phyloP scores from a whole-genome alignment of 2,329 filamentous ascomycete genomes.

The Beauveria scarabaeidicola region DNA sequence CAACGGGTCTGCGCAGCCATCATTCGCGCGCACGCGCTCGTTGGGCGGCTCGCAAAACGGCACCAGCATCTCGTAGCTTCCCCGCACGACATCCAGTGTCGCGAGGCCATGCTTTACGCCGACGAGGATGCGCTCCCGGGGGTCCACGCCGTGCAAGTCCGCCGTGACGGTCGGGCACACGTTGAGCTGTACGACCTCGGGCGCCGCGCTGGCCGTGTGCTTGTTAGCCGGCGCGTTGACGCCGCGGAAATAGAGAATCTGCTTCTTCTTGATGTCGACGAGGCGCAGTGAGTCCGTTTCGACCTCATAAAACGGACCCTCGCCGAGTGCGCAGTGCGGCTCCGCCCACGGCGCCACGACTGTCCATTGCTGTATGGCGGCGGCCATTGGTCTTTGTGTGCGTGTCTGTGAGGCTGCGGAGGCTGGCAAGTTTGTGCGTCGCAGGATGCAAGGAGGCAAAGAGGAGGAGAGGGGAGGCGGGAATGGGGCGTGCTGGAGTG shows the following conservation, averaged over 20 bases:
- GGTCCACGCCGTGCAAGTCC: constrained; percentile 61
- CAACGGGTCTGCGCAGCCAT: constrained; percentile 70
- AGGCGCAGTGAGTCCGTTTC: constrained; percentile 60
- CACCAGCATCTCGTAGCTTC: constrained; percentile 44
- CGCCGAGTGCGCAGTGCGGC: constrained; percentile 58
- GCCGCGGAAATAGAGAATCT: constrained; percentile 31
- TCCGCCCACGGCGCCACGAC: constrained; percentile 47
- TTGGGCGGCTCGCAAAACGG: constrained; percentile 37
- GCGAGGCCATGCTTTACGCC: constrained; percentile 77
- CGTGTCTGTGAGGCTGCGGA: not conserved
- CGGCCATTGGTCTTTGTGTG: constrained; percentile 21
- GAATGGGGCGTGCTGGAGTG: not conserved
- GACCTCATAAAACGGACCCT: constrained; percentile 67
- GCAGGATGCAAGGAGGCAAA: not conserved
- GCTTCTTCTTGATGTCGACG: constrained; percentile 73
- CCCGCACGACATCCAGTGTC: constrained; percentile 52
- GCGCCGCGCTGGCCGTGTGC: not conserved
- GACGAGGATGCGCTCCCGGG: constrained; percentile 59
- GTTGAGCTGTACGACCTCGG: constrained; percentile 37
- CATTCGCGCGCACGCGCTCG: constrained; percentile 61
- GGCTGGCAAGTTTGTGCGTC: not conserved
- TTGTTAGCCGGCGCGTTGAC: not conserved
- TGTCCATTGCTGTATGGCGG: constrained; percentile 39
- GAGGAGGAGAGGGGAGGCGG: not conserved
- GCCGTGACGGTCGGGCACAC: constrained; percentile 59